Base-by-base conservation (phyloP, 2,329 filamentous ascomycete species). In the Curvularia sp. region DNA sequence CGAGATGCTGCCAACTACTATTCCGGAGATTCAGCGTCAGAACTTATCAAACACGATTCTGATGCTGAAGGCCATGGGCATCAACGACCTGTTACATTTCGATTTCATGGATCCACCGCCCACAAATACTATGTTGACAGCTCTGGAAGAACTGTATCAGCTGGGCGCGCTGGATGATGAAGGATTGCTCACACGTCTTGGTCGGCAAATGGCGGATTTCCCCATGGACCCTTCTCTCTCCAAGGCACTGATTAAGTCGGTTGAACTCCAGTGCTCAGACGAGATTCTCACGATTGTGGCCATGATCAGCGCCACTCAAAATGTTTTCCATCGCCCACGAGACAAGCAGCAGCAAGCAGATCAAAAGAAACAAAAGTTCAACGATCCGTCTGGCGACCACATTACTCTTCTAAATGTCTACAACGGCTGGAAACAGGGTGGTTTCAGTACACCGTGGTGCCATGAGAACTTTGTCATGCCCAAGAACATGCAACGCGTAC, bases 31-130 rank as follows among this genome's bases (percentile, higher is more conserved):
- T 50, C 95, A 99, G 74, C 86, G 95, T 1, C 92, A 97, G 75
- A 99, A 99, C 70, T 74, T 99, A 52, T 91, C 92, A 0, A 89
- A 91, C 67, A 97, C 94, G 0, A 98, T 99, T 76, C 84, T 99
- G 46, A 97, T 97, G 91, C 85, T 99, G 49, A 99, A 99, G 76
- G 95, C 95, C 0, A 98, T 99, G 93, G 95, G 96, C 3, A 98
- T 99, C 77, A 98, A 99, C 73, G 95, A 99, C 73, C 82, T 99
- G 1, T 84, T 99, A 12, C 93, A 96, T 73, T 99, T 99, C 71
- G 94, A 98, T 78, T 99, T 99, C 71, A 98, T 99, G 94, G 95
- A 99, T 71, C 93, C 95, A 0, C 95, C 95, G 0, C 95, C 95
- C 0, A 95, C 95, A 28, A 97, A 98, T 71, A 98, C 95, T 12